A percentile compares a stretch with the other conserved stretches of the same genome.
Conservation (phyloP, 305 asterid species). For the Solanum hybrid region DNA sequence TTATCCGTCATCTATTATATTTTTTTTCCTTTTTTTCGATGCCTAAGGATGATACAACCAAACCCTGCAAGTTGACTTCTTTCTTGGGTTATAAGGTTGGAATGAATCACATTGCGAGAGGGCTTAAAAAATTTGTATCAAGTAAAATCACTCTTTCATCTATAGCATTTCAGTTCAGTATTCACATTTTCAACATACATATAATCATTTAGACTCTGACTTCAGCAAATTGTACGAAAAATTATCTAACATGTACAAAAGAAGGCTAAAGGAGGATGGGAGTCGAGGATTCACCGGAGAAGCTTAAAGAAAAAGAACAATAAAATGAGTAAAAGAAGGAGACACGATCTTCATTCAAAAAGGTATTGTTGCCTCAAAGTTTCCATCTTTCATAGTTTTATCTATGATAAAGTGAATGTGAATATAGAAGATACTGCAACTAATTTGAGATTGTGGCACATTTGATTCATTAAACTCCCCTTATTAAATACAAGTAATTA, state of each 20-base stretch:
- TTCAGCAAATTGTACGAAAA: too few relatives aligned
- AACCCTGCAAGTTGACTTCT: conserved; percentile 54
- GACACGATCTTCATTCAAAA: too few relatives aligned
- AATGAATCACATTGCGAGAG: conserved; percentile 66
- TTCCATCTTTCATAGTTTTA: too few relatives aligned
- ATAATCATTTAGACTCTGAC: background rate
- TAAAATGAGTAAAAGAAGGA: too few relatives aligned
- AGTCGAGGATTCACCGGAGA: too few relatives aligned
- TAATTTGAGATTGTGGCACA: too few relatives aligned
- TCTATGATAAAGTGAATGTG: background rate
- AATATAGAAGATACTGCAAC: background rate
- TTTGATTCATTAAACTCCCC: background rate
- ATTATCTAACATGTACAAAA: too few relatives aligned
- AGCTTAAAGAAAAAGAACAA: too few relatives aligned
- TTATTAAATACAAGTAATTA: background rate
- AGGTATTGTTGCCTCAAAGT: too few relatives aligned
- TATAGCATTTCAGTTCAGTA: background rate
- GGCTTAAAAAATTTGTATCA: conserved; percentile 60
- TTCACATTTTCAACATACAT: background rate
- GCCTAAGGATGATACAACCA: conserved; percentile 58
- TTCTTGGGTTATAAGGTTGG: conserved; percentile 73
- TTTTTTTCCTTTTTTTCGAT: conserved; percentile 21
- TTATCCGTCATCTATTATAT: background rate
- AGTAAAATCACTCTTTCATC: conserved; percentile 20
- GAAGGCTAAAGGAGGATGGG: too few relatives aligned